Base-by-base conservation (phyloP, 192 early-diverging fungal genomes). In the Umbelopsis sp. region DNA sequence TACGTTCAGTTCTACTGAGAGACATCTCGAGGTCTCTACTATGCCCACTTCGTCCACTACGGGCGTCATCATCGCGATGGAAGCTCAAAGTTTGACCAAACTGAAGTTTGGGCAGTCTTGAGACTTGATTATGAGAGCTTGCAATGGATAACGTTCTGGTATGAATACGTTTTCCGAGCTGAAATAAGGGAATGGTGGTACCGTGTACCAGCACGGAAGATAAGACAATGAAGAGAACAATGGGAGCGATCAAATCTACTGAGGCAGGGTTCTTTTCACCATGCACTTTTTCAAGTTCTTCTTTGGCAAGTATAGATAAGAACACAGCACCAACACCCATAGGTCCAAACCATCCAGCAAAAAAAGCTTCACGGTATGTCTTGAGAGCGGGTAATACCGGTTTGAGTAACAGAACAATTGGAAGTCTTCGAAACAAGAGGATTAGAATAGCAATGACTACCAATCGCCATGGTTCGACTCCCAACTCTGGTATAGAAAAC, bases 261-360 rank as follows among this genome's bases (percentile, higher is more conserved):
- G 74, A 72, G 5, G 72, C 48, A 22, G 72, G 69, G 3, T 55
- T 15, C n/a, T 70, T 45, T 48, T 71, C 49, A 7, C 64, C 70
- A 20, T 67, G 47, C 0, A 69, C 66, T 15, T 55, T 55, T 21
- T 64, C 49, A 16, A 80, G 64, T 68, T 82, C 72, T 73, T 82
- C 71, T 41, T 82, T 79, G 10, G 82, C 79, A 45, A 88, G 66
- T 13, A 76, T 81, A 11, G 79, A 73, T 18, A 82, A 75, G 53
- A 86, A 88, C 7, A 88, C 81, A 20, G 86, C 84, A 21, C 86
- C 84, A n/a, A 80, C 67, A 27, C 76, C 74, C 53, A 97, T 92
- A 6, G 95, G 95, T 0, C 95, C 96, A 71, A 97, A 97, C 93
- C 92, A 97, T 11, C 94, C 94, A 11, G 88, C 89, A 75, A 95